A percentile compares a stretch with the other conserved stretches of the same genome.
Conservation (phyloP, 2,329 filamentous ascomycete species). For the Claviceps africana region DNA sequence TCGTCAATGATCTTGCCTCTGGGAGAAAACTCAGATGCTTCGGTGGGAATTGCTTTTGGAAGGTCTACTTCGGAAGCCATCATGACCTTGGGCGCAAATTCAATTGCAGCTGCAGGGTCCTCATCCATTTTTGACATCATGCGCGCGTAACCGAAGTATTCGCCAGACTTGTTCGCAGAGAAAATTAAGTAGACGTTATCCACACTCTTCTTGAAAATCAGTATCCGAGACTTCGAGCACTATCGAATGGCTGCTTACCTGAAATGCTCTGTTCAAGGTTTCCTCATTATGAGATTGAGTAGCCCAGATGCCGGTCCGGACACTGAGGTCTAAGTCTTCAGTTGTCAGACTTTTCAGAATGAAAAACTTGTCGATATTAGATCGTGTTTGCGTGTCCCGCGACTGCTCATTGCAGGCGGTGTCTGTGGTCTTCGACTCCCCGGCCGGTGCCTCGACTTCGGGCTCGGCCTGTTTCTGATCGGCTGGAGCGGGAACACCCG, state of each 20-base stretch:
- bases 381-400: constrained; percentile 1
- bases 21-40: constrained; percentile 63
- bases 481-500: constrained; percentile 1
- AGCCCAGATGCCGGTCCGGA: constrained; percentile 81
- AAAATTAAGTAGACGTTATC: constrained; percentile 87
- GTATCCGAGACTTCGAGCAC: not conserved
- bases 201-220: constrained; percentile 37
- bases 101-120: constrained; percentile 54
- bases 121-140: constrained; percentile 79
- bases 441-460: not conserved
- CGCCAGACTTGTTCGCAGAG: constrained; percentile 92
- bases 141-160: constrained; percentile 88
- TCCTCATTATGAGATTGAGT: constrained; percentile 90
- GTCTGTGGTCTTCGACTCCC: constrained; percentile 4
- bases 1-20: constrained; percentile 84
- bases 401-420: not conserved
- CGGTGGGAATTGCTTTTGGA: constrained; percentile 66
- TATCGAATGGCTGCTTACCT: constrained; percentile 37
- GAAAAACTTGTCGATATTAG: constrained; percentile 43
- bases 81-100: constrained; percentile 54
- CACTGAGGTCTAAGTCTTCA: constrained; percentile 78
- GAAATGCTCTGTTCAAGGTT: constrained; percentile 67
- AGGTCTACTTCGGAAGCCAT: constrained; percentile 42
- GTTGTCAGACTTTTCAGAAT: constrained; percentile 85
- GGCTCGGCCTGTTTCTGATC: not conserved